Evolutionary conservation across 768 basidiomycete species (phyloP).

Genomic region (Austroboletus festivus): DNA sequence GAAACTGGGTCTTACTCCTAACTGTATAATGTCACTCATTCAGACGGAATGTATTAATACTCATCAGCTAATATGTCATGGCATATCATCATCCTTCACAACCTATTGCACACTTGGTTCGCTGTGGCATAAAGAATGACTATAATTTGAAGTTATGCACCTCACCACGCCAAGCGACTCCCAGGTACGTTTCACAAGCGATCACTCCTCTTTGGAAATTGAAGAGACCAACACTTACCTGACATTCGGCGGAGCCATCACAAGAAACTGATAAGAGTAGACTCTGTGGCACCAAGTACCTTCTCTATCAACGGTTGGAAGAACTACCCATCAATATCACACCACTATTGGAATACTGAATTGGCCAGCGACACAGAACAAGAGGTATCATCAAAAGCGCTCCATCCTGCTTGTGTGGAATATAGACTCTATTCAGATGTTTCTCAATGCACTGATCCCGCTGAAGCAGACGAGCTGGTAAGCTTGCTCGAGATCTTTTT

Average conservation of each 20-base stretch:
- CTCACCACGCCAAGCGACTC: no score
- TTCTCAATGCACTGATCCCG: constrained; percentile 49
- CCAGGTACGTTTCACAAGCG: no score
- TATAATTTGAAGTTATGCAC: constrained; percentile 1
- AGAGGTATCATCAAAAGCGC: constrained; percentile 47
- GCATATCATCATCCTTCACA: not conserved
- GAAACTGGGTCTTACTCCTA: constrained; percentile 32
- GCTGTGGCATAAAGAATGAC: not conserved
- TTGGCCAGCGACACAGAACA: constrained; percentile 32
- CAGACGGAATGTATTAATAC: constrained; percentile 21
- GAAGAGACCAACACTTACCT: no score
- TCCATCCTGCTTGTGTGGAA: constrained; percentile 72
- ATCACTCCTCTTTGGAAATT: no score
- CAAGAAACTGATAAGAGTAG: not conserved
- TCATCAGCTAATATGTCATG: constrained; percentile 17
- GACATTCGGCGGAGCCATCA: constrained; percentile 1
- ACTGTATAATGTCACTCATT: constrained; percentile 7
- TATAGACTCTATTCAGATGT: constrained; percentile 87
- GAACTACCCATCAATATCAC: constrained; percentile 66
- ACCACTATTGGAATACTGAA: constrained; percentile 51
- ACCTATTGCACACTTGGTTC: not conserved
- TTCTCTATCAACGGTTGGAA: constrained; percentile 10
- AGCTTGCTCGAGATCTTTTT: constrained; percentile 73
- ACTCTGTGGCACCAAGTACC: not conserved
- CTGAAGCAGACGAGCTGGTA: constrained; percentile 64